Percentiles rank a stretch among this genome's conserved stretches.
Conservation (phyloP, 1,139 yeast genomes). For the Pichia sp. region DNA sequence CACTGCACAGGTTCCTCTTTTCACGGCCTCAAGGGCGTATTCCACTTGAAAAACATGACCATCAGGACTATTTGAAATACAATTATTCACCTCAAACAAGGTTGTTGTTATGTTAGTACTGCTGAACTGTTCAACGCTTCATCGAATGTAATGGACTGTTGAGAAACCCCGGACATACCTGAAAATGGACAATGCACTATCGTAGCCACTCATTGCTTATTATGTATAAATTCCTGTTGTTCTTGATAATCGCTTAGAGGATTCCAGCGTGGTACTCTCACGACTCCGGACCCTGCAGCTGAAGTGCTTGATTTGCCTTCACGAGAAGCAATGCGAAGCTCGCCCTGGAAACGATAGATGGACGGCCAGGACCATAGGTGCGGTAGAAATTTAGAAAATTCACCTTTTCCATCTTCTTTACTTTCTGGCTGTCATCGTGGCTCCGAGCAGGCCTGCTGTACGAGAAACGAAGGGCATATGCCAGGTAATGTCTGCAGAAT, state of each 20-base stretch:
- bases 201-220: conserved; percentile 91
- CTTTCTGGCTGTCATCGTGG: not conserved
- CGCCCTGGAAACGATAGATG: not conserved
- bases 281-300: not conserved
- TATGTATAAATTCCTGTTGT: not conserved
- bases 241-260: not conserved
- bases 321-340: not conserved
- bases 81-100: not conserved
- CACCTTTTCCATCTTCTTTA: not conserved
- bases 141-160: not conserved
- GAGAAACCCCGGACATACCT: conserved; percentile 53
- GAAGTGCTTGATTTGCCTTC: conserved; percentile 1
- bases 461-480: not conserved
- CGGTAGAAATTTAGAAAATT: not conserved
- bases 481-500: not conserved
- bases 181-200: conserved; percentile 95
- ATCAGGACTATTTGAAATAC: conserved; percentile 66
- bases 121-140: not conserved
- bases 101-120: conserved; percentile 8
- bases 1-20: conserved; percentile 96
- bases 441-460: not conserved
- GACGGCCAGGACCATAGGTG: not conserved
- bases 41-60: conserved; percentile 99
- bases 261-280: not conserved
- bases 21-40: conserved; percentile 96